phyloP scores from a whole-genome alignment of 2,329 filamentous ascomycete species.

The Epichloe brachyelytri region DNA sequence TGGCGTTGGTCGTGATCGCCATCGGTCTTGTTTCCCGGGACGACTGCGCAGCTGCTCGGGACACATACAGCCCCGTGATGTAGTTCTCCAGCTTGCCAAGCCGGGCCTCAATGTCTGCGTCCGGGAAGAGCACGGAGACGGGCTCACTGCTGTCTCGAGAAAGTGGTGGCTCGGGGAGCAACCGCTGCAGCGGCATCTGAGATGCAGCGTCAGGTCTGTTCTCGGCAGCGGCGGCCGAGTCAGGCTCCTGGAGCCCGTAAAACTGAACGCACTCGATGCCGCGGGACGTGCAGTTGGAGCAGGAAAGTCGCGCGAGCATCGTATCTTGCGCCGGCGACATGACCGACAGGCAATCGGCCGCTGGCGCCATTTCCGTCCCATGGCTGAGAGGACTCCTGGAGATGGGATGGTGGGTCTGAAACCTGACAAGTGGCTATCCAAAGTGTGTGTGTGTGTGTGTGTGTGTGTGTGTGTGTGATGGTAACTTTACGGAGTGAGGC shows the following conservation, averaged over 20 bases:
- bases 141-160: not conserved
- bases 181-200: not conserved
- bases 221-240: too few species aligned
- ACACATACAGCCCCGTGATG: not conserved
- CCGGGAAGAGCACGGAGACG: not conserved
- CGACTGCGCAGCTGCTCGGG: not conserved
- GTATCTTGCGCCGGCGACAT: constrained; percentile 19
- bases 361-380: constrained; percentile 18
- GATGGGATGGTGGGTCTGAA: not conserved
- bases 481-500: too few species aligned
- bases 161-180: not conserved
- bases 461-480: too few species aligned
- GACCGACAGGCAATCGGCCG: constrained; percentile 21
- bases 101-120: constrained; percentile 1
- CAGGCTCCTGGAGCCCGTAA: constrained; percentile 1
- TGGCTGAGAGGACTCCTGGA: constrained; percentile 1
- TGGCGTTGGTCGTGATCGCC: not conserved
- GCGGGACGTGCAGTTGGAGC: constrained; percentile 20
- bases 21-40: not conserved
- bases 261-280: constrained; percentile 14
- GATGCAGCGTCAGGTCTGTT: not conserved
- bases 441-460: too few species aligned
- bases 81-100: constrained; percentile 2
- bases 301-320: constrained; percentile 20
- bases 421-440: too few species aligned